Evolutionary conservation across 331 rosid species (phyloP), one percentile per base, ranked within the genome.

Genomic region (Quercus lobata): DNA sequence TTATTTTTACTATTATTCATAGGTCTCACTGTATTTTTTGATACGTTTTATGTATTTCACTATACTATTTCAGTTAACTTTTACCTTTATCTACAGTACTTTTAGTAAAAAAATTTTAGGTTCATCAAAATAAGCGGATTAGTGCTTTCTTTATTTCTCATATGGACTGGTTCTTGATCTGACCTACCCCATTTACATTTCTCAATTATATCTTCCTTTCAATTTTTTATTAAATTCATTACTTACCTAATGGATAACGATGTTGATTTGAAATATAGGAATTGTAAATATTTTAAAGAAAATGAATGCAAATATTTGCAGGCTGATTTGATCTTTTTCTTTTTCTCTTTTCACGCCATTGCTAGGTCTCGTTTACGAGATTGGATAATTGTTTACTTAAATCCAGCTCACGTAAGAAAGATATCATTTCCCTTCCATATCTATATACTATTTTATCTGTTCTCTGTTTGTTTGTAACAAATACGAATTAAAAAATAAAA

Each of bases 401-500:
- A 66, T 66, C 52, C 52, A 66, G 52, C 72, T 66, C 72, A 66
- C 7, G 46, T 7, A 66, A 66, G 46, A 32, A 30, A 66, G 27
- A 58, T 8, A 24, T 58, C 32, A 10, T 58, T 41, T 27, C 1
- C 25, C 25, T 58, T 12, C 65, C 65, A 27, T 22, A 7, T 57
- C 63, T 57, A 8, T n/a, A n/a, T 41, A 41, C 46, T 9, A 8
- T 41, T 84, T 61, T 66, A 27, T n/a, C 37, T 52, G 57, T 35
- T 60, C 82, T 12, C 18, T 54, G 46, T 76, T 75, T 79, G 57
- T 65, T 71, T 61, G 57, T 69, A 57, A 72, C 73, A 60, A 41
- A 58, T 78, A 61, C 49, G 56, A 78, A 82, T 25, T 8, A 41
- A 37, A 37, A 37, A 37, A 37, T 7, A 75, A 81, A 83, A 32